A percentile compares a stretch with the other conserved stretches of the same genome.
These are phyloP conservation scores for Penicillium occitanis DNA, from an alignment of 2,329 filamentous ascomycete species.

Conservation along the genomic window DNA sequence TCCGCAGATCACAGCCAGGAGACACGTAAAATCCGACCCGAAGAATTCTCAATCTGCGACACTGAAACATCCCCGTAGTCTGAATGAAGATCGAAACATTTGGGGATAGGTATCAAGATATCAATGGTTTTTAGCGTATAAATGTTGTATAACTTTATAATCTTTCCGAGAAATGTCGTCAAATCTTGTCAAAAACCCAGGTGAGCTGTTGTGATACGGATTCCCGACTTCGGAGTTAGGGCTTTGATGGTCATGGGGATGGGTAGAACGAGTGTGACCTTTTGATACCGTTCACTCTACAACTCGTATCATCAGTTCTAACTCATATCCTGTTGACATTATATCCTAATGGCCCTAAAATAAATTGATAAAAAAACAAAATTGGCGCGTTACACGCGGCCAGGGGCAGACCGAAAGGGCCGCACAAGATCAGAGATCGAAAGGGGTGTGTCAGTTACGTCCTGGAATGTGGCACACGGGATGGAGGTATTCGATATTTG, in stretches of 20 bases:
- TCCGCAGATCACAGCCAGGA: not conserved
- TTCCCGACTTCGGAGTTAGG: not conserved
- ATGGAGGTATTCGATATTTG: not conserved
- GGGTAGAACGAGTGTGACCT: not conserved
- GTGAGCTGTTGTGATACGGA: not conserved
- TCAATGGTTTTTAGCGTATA: not conserved
- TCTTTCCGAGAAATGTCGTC: not conserved
- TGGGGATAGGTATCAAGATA: not conserved
- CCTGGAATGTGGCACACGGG: constrained; percentile 12
- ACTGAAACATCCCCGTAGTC: not conserved
- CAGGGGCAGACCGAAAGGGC: constrained; percentile 7
- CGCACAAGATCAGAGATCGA: not conserved
- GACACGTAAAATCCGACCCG: not conserved
- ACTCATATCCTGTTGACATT: too few relatives aligned
- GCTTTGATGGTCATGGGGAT: not conserved
- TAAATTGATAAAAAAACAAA: not conserved
- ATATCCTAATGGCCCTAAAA: too few relatives aligned
- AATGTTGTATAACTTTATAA: not conserved
- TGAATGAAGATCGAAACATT: constrained; percentile 11
- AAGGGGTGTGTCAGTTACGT: not conserved
- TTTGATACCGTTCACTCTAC: not conserved
- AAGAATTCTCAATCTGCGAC: not conserved
- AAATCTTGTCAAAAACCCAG: too few relatives aligned
- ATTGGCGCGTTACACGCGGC: constrained; percentile 5
- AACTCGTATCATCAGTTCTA: not conserved